Evolutionary conservation across 2,329 filamentous ascomycete species (phyloP), one percentile per base, ranked within the genome.

Genomic region (Fusarium brachygibbosum): DNA sequence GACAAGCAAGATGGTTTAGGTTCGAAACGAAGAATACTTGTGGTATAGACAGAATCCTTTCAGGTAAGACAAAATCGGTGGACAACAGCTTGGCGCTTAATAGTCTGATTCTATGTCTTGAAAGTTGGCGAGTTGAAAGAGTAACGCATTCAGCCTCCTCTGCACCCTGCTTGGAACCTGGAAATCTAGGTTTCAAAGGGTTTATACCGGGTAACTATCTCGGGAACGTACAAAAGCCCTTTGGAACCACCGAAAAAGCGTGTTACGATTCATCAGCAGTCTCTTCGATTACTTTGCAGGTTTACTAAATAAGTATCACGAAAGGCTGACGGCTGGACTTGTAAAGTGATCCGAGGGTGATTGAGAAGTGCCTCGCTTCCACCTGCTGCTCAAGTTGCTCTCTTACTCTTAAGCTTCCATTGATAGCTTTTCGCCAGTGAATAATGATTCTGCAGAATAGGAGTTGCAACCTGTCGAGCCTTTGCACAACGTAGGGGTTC

Each of bases 401-500:
- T 63, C 41, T 64, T 70, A 37, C 25, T 58, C 31, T 42, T 62
- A 2, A 64, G 50, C 40, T 71, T 74, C 72, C 71, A 74, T 46
- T 74, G 71, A 38, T 74, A 74, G 11, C 59, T 65, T 19, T 56
- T 61, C 37, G 64, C 61, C 10, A 74, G 52, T 19, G 55, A 64
- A 40, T 74, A 74, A n/a, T 74, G 55, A 29, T 58, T 69, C 19
- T 62, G 52, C 8, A 71, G 46, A 25, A 68, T 58, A 2, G 69
- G 68, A 17, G 60, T 68, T 37, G 69, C 42, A 31, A 72, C 40
- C 29, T 69, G 58, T 4, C 55, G 61, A 16, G 63, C 63, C 25
- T 72, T 63, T 28, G 70, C 72, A 21, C 63, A 69, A 35, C 69
- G 60, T 21, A 74, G 38, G 14, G 72, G 72, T 12, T 74, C 72